A percentile compares a stretch with the other conserved stretches of the same genome.
phyloP scores from a whole-genome alignment of 805 yeast genomes.

The Teunomyces aglyptinius region DNA sequence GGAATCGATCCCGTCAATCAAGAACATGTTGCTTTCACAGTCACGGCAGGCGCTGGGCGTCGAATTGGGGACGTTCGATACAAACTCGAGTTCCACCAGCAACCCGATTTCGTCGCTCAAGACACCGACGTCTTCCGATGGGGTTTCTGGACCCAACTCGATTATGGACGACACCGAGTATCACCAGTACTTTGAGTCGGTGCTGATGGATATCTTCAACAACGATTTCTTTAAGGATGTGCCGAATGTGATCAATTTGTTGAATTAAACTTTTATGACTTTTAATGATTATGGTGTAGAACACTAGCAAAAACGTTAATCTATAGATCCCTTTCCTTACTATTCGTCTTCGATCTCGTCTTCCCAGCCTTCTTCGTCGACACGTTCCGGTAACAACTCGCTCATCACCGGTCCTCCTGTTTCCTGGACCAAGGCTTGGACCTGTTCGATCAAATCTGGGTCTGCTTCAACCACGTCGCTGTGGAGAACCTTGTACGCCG shows the following conservation, averaged over 20 bases:
- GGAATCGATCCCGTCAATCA: conserved; percentile 9
- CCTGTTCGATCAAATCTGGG: conserved; percentile 57
- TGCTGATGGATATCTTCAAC: conserved; percentile 27
- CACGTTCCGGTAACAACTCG: conserved; percentile 34
- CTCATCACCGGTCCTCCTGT: conserved; percentile 62
- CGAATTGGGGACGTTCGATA: neutral
- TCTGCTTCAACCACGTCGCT: conserved; percentile 47
- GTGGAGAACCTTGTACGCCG: conserved; percentile 43
- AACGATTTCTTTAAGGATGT: conserved; percentile 27
- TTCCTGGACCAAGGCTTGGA: conserved; percentile 46
- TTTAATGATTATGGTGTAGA: neutral
- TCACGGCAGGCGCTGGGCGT: neutral
- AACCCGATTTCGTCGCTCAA: neutral
- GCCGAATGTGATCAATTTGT: conserved; percentile 17
- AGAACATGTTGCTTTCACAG: conserved; percentile 6
- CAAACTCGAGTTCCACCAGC: neutral
- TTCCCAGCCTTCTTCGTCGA: conserved; percentile 52
- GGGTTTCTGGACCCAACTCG: conserved; percentile 2
- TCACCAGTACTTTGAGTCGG: conserved; percentile 23
- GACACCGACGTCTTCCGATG: neutral
- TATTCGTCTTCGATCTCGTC: conserved; percentile 36
- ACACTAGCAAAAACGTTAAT: neutral
- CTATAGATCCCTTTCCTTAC: neutral
- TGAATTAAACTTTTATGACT: conserved; percentile 1
- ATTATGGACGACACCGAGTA: conserved; percentile 10